phyloP scores from a whole-genome alignment of 305 asterid genomes.

The Fraxinus floribunda region DNA sequence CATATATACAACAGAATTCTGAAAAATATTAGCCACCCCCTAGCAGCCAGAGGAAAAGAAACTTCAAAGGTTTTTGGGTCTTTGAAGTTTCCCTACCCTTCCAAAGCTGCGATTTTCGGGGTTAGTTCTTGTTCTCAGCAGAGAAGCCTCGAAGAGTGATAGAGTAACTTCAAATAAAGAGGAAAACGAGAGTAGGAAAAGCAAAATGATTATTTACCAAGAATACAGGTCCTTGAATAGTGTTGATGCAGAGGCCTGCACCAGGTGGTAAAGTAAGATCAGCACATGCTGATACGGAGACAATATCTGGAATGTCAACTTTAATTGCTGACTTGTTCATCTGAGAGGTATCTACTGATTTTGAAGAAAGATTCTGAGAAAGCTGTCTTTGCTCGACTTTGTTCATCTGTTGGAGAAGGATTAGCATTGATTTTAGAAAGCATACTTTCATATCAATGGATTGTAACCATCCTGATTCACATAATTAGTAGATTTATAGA shows the following conservation, averaged over 20 bases:
- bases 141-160: not conserved
- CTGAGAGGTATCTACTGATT: conserved; percentile 42
- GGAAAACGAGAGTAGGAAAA: not conserved
- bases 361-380: conserved; percentile 57
- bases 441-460: not conserved
- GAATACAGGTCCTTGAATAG: conserved; percentile 76
- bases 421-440: not conserved
- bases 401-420: conserved; percentile 44
- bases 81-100: not conserved
- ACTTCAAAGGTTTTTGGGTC: not conserved
- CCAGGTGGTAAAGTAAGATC: conserved; percentile 98
- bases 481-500: not conserved
- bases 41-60: not conserved
- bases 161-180: not conserved
- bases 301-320: conserved; percentile 66
- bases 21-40: not conserved
- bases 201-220: conserved; percentile 47
- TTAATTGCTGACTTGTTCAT: conserved; percentile 48
- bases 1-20: not conserved
- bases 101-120: not conserved
- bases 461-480: not conserved
- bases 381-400: conserved; percentile 51
- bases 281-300: conserved; percentile 75
- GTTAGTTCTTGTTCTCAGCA: not conserved
- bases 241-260: conserved; percentile 82